A percentile compares a stretch with the other conserved stretches of the same genome.
Evolutionary conservation across 2,329 filamentous ascomycete genomes (phyloP).

Genomic region (Talaromyces sp.): DNA sequence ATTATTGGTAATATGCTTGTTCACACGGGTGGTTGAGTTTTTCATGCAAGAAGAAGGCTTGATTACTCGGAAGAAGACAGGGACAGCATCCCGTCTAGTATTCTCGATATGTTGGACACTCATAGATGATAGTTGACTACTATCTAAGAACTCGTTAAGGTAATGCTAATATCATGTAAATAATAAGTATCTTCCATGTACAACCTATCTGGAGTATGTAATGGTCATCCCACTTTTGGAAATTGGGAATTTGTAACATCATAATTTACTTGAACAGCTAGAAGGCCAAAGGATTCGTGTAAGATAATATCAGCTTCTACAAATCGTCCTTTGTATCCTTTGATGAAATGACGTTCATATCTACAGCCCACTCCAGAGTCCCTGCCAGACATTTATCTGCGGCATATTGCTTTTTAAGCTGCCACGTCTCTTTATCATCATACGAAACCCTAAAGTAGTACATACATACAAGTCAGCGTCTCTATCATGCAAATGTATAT

Average conservation of each 20-base stretch:
- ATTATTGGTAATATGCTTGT: neutral
- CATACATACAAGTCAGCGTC: neutral
- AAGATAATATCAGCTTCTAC: neutral
- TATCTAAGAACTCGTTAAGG: neutral
- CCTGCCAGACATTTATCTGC: constrained; percentile 36
- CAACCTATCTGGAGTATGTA: neutral
- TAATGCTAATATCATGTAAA: neutral
- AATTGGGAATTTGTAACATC: neutral
- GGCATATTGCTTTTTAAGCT: constrained; percentile 38
- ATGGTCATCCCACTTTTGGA: neutral
- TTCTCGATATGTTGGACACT: neutral
- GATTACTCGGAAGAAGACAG: neutral
- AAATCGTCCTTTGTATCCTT: neutral
- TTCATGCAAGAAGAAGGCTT: neutral
- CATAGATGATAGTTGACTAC: neutral
- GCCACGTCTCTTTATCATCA: constrained; percentile 40
- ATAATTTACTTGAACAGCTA: neutral
- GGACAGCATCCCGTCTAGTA: neutral
- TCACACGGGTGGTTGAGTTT: neutral
- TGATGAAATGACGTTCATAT: constrained; percentile 16
- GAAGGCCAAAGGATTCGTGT: neutral
- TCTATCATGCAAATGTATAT: neutral
- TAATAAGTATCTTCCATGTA: neutral
- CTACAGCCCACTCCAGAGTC: constrained; percentile 27
- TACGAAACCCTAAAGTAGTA: constrained; percentile 27